Conservation (phyloP, 1,284 basidiomycete genomes). For the Schizophyllum commune region DNA sequence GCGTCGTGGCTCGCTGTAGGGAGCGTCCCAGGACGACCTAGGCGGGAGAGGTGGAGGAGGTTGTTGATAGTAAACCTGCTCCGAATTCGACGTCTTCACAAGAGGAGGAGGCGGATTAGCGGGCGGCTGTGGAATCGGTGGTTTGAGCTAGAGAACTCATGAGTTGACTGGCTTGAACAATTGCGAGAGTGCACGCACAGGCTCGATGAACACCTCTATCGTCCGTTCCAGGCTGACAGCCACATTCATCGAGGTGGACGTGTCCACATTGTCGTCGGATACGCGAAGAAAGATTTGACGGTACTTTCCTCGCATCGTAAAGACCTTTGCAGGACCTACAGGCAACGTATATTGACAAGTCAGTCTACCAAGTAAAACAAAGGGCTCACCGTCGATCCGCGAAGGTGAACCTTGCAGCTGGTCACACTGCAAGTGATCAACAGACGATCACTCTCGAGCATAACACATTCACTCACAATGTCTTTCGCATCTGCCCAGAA, state of each 20-base stretch:
- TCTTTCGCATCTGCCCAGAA: slow-evolving; percentile 66
- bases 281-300: slow-evolving; percentile 63
- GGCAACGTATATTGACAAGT: not conserved
- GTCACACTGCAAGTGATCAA: slow-evolving; percentile 27
- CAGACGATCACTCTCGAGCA: not conserved
- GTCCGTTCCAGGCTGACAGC: slow-evolving; percentile 37
- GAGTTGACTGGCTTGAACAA: no score
- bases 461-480: slow-evolving; percentile 28
- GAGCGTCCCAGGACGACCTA: not conserved
- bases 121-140: no score
- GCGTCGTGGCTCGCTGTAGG: slow-evolving; percentile 12
- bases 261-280: slow-evolving; percentile 38
- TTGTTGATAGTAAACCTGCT: not conserved
- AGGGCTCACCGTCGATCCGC: slow-evolving; percentile 54
- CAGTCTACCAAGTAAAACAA: not conserved
- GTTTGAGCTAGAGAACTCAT: no score
- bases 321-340: slow-evolving; percentile 62
- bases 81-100: not conserved
- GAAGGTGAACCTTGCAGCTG: slow-evolving; percentile 54
- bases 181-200: slow-evolving; percentile 22
- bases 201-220: slow-evolving; percentile 41
- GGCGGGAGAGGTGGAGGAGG: not conserved
- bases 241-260: slow-evolving; percentile 38
- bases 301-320: slow-evolving; percentile 59
- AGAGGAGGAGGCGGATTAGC: not conserved